Conservation (phyloP, 495 filamentous ascomycete genomes). For the Aspergillus haitiensis region DNA sequence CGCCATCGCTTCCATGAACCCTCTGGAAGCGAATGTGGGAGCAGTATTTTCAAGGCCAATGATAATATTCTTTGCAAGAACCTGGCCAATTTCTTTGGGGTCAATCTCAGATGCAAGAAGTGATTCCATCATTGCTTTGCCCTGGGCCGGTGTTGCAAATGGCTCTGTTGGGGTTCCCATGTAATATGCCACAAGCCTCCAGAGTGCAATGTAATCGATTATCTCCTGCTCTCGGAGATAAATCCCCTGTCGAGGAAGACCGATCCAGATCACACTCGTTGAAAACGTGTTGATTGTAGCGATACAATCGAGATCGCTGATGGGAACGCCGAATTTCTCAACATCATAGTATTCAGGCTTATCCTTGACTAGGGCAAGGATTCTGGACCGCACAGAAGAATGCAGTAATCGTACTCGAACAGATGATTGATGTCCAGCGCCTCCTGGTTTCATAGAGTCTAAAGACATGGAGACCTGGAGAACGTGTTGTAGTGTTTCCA, state of each 20-base stretch:
- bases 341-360: conserved; percentile 64
- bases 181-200: conserved; percentile 72
- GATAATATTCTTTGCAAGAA: conserved; percentile 75
- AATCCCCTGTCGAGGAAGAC: conserved; percentile 72
- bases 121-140: conserved; percentile 64
- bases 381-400: conserved; percentile 65
- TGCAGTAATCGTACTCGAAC: conserved; percentile 76
- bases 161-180: conserved; percentile 64
- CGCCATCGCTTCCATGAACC: conserved; percentile 65
- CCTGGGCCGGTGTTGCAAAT: conserved; percentile 54
- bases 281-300: conserved; percentile 70
- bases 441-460: conserved; percentile 65
- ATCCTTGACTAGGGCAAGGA: conserved; percentile 55
- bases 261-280: conserved; percentile 63
- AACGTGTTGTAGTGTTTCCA: conserved; percentile 77
- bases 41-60: conserved; percentile 59
- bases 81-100: conserved; percentile 58
- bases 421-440: conserved; percentile 65
- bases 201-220: conserved; percentile 69
- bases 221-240: conserved; percentile 62
- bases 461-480: conserved; percentile 66
- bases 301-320: conserved; percentile 74
- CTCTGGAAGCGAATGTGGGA: conserved; percentile 59
- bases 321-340: conserved; percentile 60
- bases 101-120: conserved; percentile 61